These are phyloP conservation scores for Lasiodiplodia hormozganensis DNA, from an alignment of 2,329 filamentous ascomycete species.

Conservation along the genomic window DNA sequence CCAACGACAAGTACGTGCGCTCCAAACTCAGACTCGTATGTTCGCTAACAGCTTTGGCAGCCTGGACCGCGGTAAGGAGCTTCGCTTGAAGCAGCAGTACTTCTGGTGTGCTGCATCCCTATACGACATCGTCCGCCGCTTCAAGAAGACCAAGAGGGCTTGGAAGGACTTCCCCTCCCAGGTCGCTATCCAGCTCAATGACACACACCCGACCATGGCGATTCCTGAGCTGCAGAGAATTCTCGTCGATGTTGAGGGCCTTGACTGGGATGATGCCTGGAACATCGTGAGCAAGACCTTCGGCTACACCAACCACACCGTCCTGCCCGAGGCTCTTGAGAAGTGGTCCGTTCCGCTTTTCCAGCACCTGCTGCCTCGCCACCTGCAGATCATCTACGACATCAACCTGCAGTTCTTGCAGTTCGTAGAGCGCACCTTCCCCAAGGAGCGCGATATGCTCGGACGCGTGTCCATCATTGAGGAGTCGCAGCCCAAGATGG, in stretches of 20 bases:
- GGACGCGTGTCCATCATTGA: conserved; percentile 94
- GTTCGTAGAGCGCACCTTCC: conserved; percentile 86
- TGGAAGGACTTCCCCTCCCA: conserved; percentile 95
- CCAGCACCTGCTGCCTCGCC: conserved; percentile 90
- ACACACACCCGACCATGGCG: conserved; percentile 94
- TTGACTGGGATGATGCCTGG: conserved; percentile 96
- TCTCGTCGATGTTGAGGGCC: conserved; percentile 83
- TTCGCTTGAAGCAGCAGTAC: conserved; percentile 98
- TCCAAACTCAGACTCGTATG: conserved; percentile 23
- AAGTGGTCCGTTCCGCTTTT: conserved; percentile 96
- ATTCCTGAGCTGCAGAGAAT: conserved; percentile 97
- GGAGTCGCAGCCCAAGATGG: conserved; percentile 95
- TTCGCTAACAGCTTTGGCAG: conserved; percentile 31
- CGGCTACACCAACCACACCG: conserved; percentile 98
- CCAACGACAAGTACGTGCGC: conserved; percentile 77
- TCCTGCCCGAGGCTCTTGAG: conserved; percentile 94
- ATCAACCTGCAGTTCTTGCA: conserved; percentile 97
- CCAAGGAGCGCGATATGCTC: conserved; percentile 86
- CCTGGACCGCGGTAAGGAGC: conserved; percentile 93
- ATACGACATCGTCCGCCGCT: conserved; percentile 93
- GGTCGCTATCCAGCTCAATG: conserved; percentile 96
- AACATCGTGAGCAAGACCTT: conserved; percentile 71
- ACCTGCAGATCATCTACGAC: conserved; percentile 97
- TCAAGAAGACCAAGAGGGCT: conserved; percentile 93
- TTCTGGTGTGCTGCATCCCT: conserved; percentile 99